Conservation (phyloP, 2,329 filamentous ascomycete species). For the Tolypocladium tundrense region DNA sequence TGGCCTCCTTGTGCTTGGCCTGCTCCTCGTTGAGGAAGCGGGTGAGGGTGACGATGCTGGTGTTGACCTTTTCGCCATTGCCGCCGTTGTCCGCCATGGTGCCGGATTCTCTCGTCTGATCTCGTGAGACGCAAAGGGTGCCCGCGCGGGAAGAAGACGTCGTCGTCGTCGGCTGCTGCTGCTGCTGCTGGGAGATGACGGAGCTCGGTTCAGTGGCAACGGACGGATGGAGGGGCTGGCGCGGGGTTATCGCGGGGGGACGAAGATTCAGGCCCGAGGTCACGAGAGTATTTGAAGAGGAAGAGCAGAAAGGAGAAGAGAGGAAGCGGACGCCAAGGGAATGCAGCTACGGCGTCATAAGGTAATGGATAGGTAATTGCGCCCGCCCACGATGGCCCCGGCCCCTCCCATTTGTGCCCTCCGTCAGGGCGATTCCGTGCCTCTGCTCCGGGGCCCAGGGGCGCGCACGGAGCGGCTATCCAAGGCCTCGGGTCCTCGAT, state of each 20-base stretch:
- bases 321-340: conserved; percentile 6
- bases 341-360: conserved; percentile 3
- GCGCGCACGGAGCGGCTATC: conserved; percentile 3
- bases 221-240: background rate
- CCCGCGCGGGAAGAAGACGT: background rate
- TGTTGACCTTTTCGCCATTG: conserved; percentile 73
- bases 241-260: background rate
- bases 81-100: conserved; percentile 28
- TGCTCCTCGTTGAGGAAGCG: conserved; percentile 96
- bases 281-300: background rate
- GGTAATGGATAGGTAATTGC: background rate
- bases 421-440: background rate
- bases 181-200: background rate
- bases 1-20: conserved; percentile 83
- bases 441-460: no score
- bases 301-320: conserved; percentile 1
- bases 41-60: conserved; percentile 89
- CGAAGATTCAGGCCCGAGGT: background rate
- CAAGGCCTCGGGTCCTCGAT: conserved; percentile 3
- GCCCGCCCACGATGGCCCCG: background rate
- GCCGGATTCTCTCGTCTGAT: conserved; percentile 5
- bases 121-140: background rate
- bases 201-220: background rate
- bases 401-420: background rate
- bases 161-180: background rate